These are phyloP conservation scores for Aspergillus glaucus DNA, from an alignment of 2,329 filamentous ascomycete genomes.

Conservation along the genomic window DNA sequence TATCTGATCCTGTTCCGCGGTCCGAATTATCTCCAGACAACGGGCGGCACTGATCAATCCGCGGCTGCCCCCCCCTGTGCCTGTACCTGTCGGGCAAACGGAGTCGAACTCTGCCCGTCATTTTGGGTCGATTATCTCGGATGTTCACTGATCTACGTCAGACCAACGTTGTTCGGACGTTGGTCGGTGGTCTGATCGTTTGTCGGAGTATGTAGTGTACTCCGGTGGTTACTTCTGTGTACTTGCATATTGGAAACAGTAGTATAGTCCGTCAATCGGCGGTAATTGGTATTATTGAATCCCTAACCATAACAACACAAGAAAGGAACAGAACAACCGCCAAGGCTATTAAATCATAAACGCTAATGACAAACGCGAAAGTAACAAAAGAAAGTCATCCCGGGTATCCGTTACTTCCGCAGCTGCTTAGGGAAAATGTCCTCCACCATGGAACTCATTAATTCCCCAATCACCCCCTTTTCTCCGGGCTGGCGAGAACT, in stretches of 20 bases:
- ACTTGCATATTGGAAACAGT: too few species aligned
- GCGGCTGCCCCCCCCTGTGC: too few species aligned
- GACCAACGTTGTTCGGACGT: not conserved
- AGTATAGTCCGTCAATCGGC: too few species aligned
- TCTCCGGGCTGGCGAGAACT: conserved; percentile 11
- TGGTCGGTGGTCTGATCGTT: not conserved
- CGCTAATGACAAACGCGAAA: not conserved
- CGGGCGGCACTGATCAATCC: not conserved
- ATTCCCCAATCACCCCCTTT: conserved; percentile 25
- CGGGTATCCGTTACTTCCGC: conserved; percentile 13
- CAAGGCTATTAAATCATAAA: not conserved
- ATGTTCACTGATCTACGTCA: too few species aligned
- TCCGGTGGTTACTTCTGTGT: too few species aligned
- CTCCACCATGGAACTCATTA: conserved; percentile 33
- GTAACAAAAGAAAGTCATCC: conserved; percentile 6
- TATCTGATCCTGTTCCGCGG: not conserved
- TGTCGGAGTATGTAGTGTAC: not conserved
- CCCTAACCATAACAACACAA: not conserved
- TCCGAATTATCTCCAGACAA: not conserved
- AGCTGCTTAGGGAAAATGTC: conserved; percentile 30
- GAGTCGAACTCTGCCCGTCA: not conserved
- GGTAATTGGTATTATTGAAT: not conserved
- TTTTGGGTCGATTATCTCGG: too few species aligned
- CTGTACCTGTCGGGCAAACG: not conserved
- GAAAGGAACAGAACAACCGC: not conserved